phyloP scores from a whole-genome alignment of 2,329 filamentous ascomycete genomes.

The Botrytis squamosa region DNA sequence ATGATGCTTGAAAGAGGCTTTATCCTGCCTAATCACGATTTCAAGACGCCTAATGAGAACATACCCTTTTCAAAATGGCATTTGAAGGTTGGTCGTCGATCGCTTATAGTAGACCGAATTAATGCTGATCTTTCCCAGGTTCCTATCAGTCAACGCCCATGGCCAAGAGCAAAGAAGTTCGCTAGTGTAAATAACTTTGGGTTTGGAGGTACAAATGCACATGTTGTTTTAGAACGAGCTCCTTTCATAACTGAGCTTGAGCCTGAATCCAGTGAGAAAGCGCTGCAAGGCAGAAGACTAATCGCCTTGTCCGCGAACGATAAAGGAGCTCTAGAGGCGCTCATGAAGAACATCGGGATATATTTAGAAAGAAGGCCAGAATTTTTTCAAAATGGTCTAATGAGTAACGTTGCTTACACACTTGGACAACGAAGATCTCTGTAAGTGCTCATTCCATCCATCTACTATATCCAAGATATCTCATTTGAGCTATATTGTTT shows the following conservation, averaged over 20 bases:
- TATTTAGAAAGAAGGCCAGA: constrained; percentile 37
- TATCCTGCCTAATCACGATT: constrained; percentile 29
- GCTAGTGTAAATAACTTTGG: constrained; percentile 42
- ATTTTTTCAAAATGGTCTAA: constrained; percentile 36
- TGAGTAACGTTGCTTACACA: constrained; percentile 38
- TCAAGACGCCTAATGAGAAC: constrained; percentile 42
- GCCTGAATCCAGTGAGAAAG: constrained; percentile 24
- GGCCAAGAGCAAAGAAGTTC: constrained; percentile 45
- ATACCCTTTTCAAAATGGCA: constrained; percentile 42
- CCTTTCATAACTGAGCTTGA: constrained; percentile 35
- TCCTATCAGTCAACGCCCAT: constrained; percentile 36
- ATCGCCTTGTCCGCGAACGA: constrained; percentile 35
- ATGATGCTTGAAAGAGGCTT: constrained; percentile 38
- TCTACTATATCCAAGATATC: not conserved
- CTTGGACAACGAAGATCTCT: constrained; percentile 34
- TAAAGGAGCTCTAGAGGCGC: constrained; percentile 30
- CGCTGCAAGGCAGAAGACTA: constrained; percentile 36
- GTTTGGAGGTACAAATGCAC: constrained; percentile 29
- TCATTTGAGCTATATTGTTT: not conserved
- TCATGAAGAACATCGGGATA: constrained; percentile 36
- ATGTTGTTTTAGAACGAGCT: constrained; percentile 30
- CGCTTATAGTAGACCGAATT: not conserved
- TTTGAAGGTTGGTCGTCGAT: constrained; percentile 36
- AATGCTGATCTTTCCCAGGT: constrained; percentile 29
- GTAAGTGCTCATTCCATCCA: not conserved